Base-by-base conservation (phyloP, 164 flowering plant species). In the Nymphaea thermarum region DNA sequence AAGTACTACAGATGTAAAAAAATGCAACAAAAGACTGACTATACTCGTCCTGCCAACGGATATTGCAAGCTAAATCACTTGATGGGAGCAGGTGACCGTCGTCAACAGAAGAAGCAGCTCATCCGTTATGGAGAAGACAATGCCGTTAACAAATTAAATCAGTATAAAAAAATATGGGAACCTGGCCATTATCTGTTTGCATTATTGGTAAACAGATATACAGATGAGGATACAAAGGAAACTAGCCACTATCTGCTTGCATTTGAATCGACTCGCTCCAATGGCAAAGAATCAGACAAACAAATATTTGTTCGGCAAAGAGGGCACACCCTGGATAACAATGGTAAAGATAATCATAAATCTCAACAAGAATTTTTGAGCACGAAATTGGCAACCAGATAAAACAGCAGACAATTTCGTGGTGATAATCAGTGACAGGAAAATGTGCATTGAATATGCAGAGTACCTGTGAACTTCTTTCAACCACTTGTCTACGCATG, bases 401-500 rank as follows among this genome's bases (percentile, higher is more conserved):
- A 62, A 62, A 12, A 12, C 4, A 10, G 64, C 64, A 11, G n/a
- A 62, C 16, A 17, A 41, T 7, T 41, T 62, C n/a, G 12, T 51
- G 55, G 55, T 12, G 12, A 61, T 61, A n/a, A 61, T 61, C 6
- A 57, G 45, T 16, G 62, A 17, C 36, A 42, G 42, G 15, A 63
- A 57, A 18, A 44, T 47, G 25, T 2, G 45, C 36, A 36, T 41
- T 42, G 44, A 62, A 25, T 43, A 15, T 42, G n/a, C 11, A 61
- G 18, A 68, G 62, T 79, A 93, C 96, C 96, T 90, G 80, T 93
- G 98, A 73, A 93, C 85, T 81, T 93, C 96, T 77, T 90, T 93
- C 51, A 93, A 89, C 98, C 98, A 93, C 77, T 88, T 93, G 74
- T 93, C 98, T 43, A 93, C 60, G 72, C 96, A 93, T 43, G 81